Evolutionary conservation across 148 eudicot species (phyloP), one percentile per base, ranked within the genome.

Genomic region (Vaccinium myrtillus): DNA sequence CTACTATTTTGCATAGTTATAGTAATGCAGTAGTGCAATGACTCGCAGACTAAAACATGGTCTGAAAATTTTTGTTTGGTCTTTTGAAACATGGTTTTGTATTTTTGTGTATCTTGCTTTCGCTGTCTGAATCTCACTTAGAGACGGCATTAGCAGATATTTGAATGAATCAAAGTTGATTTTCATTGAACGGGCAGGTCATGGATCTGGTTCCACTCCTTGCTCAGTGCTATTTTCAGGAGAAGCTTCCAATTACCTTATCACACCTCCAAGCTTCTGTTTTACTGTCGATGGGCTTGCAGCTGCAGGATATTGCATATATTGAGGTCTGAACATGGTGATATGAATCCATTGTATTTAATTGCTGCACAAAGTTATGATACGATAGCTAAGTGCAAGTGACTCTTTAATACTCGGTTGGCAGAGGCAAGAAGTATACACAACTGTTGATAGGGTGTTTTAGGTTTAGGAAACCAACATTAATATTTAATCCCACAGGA

Each of bases 221-320:
- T 11, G 84, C 78, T n/a, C n/a, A 27, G 9, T 71, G 78, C 77
- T 83, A 83, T 49, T 83, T 83, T 73, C 53, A 83, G 85, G 85
- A 83, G 79, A 74, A 74, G 70, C 59, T 83, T 61, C 84, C 84
- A 43, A 56, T 83, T 74, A 19, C 79, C 55, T 73, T 83, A 32
- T 74, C 84, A 3, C n/a, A 83, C 75, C 79, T 75, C 74, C 79
- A 54, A 14, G 79, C 84, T 14, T 74, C 84, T 32, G 48, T 83
- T 21, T 55, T 81, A 46, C 25, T 83, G 59, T 83, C 71, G 55
- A 75, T 83, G 79, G 79, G 79, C 12, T 53, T 74, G 76, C 84
- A 83, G 71, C 36, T 32, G 36, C 79, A 83, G 23, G 70, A 83
- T 83, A 39, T 75, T 53, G 21, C 79, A 51, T 74, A 74, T 48